Conservation (phyloP, 208 protist genomes). For the Trichomonas tenax region DNA sequence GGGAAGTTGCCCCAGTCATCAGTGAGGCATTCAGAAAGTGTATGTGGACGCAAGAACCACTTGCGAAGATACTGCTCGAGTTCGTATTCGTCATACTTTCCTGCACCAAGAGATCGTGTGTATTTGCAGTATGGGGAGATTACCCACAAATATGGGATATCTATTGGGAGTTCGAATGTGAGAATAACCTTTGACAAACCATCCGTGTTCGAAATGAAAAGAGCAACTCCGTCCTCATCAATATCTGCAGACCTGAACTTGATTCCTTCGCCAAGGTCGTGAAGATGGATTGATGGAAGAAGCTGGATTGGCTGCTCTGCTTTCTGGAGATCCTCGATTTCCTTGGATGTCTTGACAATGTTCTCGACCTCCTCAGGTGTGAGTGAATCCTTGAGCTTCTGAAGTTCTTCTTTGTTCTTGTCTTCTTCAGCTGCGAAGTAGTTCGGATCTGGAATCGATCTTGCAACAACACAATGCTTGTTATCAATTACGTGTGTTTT, state of each 20-base stretch:
- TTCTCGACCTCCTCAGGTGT: too few species aligned
- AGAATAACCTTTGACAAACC: too few species aligned
- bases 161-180: too few species aligned
- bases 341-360: not conserved
- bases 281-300: not conserved
- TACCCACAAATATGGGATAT: too few species aligned
- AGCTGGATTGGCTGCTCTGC: not conserved
- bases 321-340: not conserved
- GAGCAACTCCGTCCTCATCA: not conserved
- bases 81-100: too few species aligned
- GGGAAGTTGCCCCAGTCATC: too few species aligned
- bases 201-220: not conserved
- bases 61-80: too few species aligned
- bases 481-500: not conserved
- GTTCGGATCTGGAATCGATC: not conserved
- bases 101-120: too few species aligned
- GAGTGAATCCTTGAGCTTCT: not conserved
- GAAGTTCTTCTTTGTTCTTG: not conserved
- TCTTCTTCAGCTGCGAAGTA: not conserved
- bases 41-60: too few species aligned
- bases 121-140: too few species aligned
- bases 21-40: too few species aligned
- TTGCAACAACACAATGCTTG: not conserved
- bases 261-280: not conserved
- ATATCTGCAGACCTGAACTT: not conserved